phyloP scores from a whole-genome alignment of 306 rosid genomes.

The Cucurbita maxima region DNA sequence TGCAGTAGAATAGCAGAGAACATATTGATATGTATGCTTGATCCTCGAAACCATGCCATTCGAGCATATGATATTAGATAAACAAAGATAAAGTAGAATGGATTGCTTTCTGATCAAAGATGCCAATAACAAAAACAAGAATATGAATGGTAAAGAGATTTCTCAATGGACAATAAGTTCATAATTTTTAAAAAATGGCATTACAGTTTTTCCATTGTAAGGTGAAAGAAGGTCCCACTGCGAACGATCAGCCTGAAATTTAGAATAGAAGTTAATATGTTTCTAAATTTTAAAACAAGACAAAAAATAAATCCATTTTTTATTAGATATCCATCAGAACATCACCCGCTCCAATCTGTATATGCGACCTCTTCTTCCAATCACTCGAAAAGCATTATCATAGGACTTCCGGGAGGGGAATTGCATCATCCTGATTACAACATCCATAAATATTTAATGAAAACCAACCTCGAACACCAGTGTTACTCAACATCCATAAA shows the following conservation, averaged over 20 bases:
- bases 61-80: not conserved
- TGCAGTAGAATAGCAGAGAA: not conserved
- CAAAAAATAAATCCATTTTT: not conserved
- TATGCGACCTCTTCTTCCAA: conserved; percentile 25
- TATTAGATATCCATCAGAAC: conserved; percentile 2
- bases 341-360: conserved; percentile 64
- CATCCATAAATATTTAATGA: not conserved
- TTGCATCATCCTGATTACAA: conserved; percentile 54
- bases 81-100: not conserved
- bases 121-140: not conserved
- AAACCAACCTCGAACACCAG: not conserved
- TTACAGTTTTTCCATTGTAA: conserved; percentile 65
- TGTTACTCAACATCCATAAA: not conserved
- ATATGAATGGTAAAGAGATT: not conserved
- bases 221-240: conserved; percentile 49
- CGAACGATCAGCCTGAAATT: conserved; percentile 32
- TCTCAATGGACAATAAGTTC: not conserved
- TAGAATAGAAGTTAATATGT: conserved; percentile 2
- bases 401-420: conserved; percentile 26
- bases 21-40: not conserved
- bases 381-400: conserved; percentile 21
- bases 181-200: conserved; percentile 9
- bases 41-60: not conserved
- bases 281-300: not conserved
- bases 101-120: not conserved